Base-by-base conservation (phyloP, 2,329 filamentous ascomycete species). In the Aschersonia sp. region DNA sequence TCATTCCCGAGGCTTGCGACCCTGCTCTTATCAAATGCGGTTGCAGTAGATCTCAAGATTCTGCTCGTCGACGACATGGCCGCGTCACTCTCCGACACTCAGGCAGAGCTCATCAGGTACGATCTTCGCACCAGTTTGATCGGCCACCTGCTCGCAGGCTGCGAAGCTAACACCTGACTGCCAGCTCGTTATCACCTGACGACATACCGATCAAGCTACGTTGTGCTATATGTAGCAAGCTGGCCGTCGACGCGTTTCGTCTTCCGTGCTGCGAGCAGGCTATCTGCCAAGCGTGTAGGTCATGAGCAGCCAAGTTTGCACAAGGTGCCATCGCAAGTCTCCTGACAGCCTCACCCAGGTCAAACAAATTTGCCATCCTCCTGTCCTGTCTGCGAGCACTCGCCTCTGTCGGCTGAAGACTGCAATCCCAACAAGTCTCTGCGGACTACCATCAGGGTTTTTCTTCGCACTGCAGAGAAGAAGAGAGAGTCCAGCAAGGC, bases 131-230 rank as follows among this genome's bases (percentile, higher is more conserved):
- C 12, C 29, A 42, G 43, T 12, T 44, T 31, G 35, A 35, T 6
- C 32, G 14, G 12, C 6, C 30, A 11, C 40, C 30, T 14, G 7
- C 6, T 22, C 31, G 11, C 40, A 22, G 47, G 46, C 43, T 41
- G 29, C 30, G 45, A 46, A 50, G n/a, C 46, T 48, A 14, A 60
- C 45, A 40, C 2, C 3, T 41, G 12, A 30, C n/a, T 30, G 7
- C 22, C 22, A 94, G 87, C 63, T 83, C 85, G 45, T 73, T 95
- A 51, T 71, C 79, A 22, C 78, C 84, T 54, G 86, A 90, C 57
- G 87, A 92, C 52, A 88, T 96, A 49, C 92, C 92, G n/a, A 87
- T 89, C 59, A 96, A 95, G 72, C 76, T 98, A 53, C 85, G 89
- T 66, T 98, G 92, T 71, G 87, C 87, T 46, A 86, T 87, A 56